Evolutionary conservation across 257 asterid genomes (phyloP).

Genomic region (Ehretia macrophylla): DNA sequence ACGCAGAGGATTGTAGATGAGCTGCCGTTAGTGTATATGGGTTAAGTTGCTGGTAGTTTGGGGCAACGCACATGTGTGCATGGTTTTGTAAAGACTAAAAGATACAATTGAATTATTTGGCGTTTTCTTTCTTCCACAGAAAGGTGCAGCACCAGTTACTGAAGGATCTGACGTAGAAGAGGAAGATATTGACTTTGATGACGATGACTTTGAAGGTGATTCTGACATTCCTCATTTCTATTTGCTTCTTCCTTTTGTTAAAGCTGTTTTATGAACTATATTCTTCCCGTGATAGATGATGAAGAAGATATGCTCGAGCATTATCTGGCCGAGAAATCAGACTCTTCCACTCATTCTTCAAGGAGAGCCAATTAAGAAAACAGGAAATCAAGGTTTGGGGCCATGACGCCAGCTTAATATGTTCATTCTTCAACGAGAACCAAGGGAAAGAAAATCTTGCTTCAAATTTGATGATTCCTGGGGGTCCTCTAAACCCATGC

Average conservation of each 20-base stretch:
- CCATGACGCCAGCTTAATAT: background rate
- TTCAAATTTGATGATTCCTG: too few relatives aligned
- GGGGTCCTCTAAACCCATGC: background rate
- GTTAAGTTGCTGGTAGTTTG: background rate
- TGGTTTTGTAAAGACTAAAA: too few relatives aligned
- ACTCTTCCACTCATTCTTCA: conserved; percentile 38
- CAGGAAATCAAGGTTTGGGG: background rate
- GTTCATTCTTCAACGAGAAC: too few relatives aligned
- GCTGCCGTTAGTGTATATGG: too few relatives aligned
- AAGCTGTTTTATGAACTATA: background rate
- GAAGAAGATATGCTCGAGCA: conserved; percentile 98
- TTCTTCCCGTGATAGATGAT: conserved; percentile 42
- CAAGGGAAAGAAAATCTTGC: background rate
- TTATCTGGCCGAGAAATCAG: conserved; percentile 78
- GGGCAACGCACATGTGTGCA: too few relatives aligned
- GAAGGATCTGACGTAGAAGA: conserved; percentile 72
- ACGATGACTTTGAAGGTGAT: conserved; percentile 81
- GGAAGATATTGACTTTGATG: conserved; percentile 88
- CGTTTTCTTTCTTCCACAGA: conserved; percentile 40
- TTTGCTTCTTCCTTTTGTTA: background rate
- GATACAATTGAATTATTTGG: too few relatives aligned
- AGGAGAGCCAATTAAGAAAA: conserved; percentile 12
- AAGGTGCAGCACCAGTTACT: conserved; percentile 56
- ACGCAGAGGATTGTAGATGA: too few relatives aligned
- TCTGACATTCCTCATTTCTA: conserved; percentile 8